A percentile compares a stretch with the other conserved stretches of the same genome.
Conservation (phyloP, 345 rosid genomes). For the Geranium brycei region DNA sequence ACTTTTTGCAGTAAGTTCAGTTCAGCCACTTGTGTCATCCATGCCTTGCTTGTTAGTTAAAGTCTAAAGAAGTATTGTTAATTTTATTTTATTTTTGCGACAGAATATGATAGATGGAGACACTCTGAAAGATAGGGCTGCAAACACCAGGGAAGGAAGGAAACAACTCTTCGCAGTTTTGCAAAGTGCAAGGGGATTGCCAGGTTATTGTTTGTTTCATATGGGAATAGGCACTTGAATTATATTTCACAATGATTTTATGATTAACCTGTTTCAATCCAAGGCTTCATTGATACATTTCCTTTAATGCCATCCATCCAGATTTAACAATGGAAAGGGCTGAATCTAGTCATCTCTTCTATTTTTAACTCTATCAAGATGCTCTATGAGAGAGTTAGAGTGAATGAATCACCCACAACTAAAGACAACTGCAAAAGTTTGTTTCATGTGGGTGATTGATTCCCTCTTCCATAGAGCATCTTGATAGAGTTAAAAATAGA, state of each 20-base stretch:
- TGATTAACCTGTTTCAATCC: no score
- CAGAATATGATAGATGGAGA: slow-evolving; percentile 57
- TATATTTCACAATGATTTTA: neutral
- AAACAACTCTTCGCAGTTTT: slow-evolving; percentile 93
- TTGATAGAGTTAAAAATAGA: no score
- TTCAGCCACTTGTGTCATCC: slow-evolving; percentile 10
- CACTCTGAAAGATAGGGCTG: slow-evolving; percentile 58
- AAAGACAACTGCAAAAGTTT: no score
- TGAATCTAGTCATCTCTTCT: no score
- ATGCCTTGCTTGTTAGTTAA: slow-evolving; percentile 8
- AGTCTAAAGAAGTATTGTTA: slow-evolving; percentile 9
- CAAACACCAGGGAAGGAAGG: slow-evolving; percentile 90
- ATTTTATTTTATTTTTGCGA: slow-evolving; percentile 12
- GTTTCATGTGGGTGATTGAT: no score
- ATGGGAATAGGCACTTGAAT: slow-evolving; percentile 10
- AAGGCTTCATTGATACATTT: no score
- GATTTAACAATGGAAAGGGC: no score
- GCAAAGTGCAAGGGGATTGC: slow-evolving; percentile 96
- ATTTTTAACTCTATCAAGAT: no score
- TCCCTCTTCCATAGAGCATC: no score
- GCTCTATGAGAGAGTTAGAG: no score
- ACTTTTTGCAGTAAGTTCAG: slow-evolving; percentile 66
- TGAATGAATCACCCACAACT: no score
- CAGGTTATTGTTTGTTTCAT: slow-evolving; percentile 40
- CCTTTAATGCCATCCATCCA: no score